Evolutionary conservation across 768 basidiomycete species (phyloP), one percentile per base, ranked within the genome.

Genomic region (Hemileccinum impolitum): DNA sequence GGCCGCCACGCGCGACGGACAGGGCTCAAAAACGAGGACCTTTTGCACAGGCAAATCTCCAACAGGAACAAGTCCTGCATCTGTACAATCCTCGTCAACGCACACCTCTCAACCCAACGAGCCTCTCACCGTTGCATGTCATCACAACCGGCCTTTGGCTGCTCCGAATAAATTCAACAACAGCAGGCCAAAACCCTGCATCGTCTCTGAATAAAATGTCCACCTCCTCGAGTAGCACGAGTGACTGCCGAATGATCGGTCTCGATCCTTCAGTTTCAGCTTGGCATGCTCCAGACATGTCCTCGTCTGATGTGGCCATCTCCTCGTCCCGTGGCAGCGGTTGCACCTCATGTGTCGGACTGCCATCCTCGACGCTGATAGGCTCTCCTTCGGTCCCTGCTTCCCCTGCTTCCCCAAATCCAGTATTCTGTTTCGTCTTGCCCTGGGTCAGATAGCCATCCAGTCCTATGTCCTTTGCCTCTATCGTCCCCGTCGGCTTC

Each of bases 171-270:
- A 99, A 78, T 48, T 81, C 77, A 9, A 87, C 74, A 23, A 97
- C 80, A 2, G 87, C 80, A 14, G 85, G 76, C 91, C 91, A 95
- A 67, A 94, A 98, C 55, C 82, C 85, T 28, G 66, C 63, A 70
- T 94, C 96, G 42, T 93, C 90, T 52, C 81, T 83, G 71, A 85
- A 99, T 40, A 98, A 72, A 36, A 98, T 81, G 67, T 99, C 96
- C 7, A 92, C 95, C 64, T 99, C 96, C 66, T 99, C 96, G 13
- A 99, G 69, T 34, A 99, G 74, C 52, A 98, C 87, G 44, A 95
- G 64, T 0, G 92, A 94, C 71, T 99, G 95, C 47, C 82, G 76
- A 50, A 89, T 71, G 21, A 59, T 56, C 53, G 62, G 59, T 40
- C 56, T 48, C 39, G 50, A 42, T 30, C 49, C 62, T 36, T 47